A percentile compares a stretch with the other conserved stretches of the same genome.
Conservation (phyloP, 164 flowering plant species). For the Buxus sempervirens region DNA sequence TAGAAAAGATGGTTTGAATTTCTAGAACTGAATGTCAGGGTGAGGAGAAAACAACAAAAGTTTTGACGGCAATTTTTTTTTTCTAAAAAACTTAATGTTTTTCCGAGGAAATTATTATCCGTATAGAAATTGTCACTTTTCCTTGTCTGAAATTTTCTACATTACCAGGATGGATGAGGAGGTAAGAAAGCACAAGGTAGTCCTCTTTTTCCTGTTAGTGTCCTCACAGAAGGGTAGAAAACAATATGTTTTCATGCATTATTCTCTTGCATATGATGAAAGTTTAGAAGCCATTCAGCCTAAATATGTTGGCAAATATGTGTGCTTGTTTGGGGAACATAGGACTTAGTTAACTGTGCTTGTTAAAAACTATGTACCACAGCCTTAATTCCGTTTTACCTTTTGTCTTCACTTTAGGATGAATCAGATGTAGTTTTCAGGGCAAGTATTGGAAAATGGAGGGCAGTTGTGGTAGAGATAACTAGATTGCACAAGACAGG, state of each 20-base stretch:
- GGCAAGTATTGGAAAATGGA: constrained; percentile 85
- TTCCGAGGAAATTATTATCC: neutral
- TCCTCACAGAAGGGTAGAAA: neutral
- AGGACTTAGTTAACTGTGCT: neutral
- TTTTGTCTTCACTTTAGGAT: constrained; percentile 48
- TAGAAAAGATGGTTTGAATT: neutral
- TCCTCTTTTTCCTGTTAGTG: neutral
- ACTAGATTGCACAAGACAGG: constrained; percentile 95
- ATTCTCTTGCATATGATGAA: neutral
- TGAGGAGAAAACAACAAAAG: no score
- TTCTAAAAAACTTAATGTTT: no score
- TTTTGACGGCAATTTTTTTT: no score
- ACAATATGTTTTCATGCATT: neutral
- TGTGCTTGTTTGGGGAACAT: neutral
- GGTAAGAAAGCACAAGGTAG: neutral
- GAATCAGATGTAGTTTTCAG: constrained; percentile 96
- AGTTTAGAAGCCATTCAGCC: neutral
- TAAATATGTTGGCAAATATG: neutral
- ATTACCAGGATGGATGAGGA: neutral
- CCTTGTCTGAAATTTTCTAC: neutral
- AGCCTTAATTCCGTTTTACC: neutral
- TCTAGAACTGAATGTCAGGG: neutral
- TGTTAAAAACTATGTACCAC: neutral
- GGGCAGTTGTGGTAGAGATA: constrained; percentile 93
- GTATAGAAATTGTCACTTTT: neutral